Conservation (phyloP, 805 yeast genomes). For the Yamadazyma endophytica region DNA sequence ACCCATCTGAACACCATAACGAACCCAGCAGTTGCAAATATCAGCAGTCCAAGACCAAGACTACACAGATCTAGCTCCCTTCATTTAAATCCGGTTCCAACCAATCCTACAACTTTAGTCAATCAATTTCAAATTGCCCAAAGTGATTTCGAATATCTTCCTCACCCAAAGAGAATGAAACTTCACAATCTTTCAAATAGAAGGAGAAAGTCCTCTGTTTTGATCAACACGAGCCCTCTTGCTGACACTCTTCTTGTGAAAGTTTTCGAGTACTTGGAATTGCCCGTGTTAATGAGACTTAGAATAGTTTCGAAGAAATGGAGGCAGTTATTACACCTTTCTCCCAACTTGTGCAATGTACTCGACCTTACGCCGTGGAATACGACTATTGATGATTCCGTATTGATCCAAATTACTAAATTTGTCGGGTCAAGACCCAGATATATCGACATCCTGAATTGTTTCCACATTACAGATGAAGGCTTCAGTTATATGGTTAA, state of each 20-base stretch:
- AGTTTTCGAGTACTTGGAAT: slow-evolving; percentile 49
- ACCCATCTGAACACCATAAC: not conserved
- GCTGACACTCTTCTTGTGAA: slow-evolving; percentile 56
- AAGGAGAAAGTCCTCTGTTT: slow-evolving; percentile 53
- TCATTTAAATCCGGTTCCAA: slow-evolving; percentile 5
- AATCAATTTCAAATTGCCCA: slow-evolving; percentile 3
- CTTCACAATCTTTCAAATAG: slow-evolving; percentile 39
- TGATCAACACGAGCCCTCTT: slow-evolving; percentile 50
- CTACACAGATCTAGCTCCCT: slow-evolving; percentile 7
- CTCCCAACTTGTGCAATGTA: slow-evolving; percentile 46
- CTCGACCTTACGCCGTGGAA: slow-evolving; percentile 63
- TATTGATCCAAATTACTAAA: slow-evolving; percentile 55
- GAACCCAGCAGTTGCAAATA: slow-evolving; percentile 1
- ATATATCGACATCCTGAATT: slow-evolving; percentile 59
- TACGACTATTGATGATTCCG: slow-evolving; percentile 54
- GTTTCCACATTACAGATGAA: slow-evolving; percentile 73
- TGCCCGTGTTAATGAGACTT: slow-evolving; percentile 59
- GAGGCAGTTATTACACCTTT: slow-evolving; percentile 59
- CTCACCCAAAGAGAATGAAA: slow-evolving; percentile 51
- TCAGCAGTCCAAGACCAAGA: slow-evolving; percentile 4
- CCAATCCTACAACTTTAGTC: slow-evolving; percentile 1
- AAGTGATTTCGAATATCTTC: slow-evolving; percentile 26
- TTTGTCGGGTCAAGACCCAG: slow-evolving; percentile 70
- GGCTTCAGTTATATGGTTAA: slow-evolving; percentile 70
- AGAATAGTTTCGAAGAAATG: slow-evolving; percentile 60